Conservation (phyloP, 2,329 filamentous ascomycete species). For the Orbilia blumenaviensis region DNA sequence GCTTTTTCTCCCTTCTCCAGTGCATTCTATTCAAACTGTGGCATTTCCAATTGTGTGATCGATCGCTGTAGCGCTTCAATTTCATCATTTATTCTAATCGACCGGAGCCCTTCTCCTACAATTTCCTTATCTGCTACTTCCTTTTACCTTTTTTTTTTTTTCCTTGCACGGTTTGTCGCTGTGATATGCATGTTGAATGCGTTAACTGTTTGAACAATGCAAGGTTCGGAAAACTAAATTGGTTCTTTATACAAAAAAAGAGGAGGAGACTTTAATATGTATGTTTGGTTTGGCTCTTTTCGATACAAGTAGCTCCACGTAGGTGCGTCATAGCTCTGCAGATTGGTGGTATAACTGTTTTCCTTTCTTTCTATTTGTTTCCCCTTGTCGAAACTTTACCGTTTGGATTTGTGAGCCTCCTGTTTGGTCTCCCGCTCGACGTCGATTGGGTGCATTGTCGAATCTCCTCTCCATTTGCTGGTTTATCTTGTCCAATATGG, state of each 20-base stretch:
- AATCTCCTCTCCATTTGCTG: slow-evolving; percentile 3
- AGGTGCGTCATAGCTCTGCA: neutral
- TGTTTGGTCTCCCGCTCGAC: neutral
- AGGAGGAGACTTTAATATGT: neutral
- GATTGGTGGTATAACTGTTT: neutral
- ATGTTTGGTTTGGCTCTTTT: neutral
- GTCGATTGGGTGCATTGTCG: neutral
- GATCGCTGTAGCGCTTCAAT: slow-evolving; percentile 10
- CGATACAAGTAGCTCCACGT: neutral
- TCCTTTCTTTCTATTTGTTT: no score
- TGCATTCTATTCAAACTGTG: slow-evolving; percentile 8
- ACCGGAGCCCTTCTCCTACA: no score
- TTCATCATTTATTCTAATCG: neutral
- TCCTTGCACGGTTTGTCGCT: neutral
- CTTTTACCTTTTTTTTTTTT: neutral
- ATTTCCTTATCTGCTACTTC: no score
- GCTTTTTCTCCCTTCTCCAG: slow-evolving; percentile 8
- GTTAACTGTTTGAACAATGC: neutral
- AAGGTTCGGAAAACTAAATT: neutral
- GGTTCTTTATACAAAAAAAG: neutral
- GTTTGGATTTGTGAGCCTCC: neutral
- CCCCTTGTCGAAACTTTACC: neutral
- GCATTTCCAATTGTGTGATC: slow-evolving; percentile 14
- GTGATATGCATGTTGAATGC: neutral
- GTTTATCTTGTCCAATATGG: neutral